These are phyloP conservation scores for Panellus pusillus DNA, from an alignment of 768 basidiomycete species.

Conservation along the genomic window DNA sequence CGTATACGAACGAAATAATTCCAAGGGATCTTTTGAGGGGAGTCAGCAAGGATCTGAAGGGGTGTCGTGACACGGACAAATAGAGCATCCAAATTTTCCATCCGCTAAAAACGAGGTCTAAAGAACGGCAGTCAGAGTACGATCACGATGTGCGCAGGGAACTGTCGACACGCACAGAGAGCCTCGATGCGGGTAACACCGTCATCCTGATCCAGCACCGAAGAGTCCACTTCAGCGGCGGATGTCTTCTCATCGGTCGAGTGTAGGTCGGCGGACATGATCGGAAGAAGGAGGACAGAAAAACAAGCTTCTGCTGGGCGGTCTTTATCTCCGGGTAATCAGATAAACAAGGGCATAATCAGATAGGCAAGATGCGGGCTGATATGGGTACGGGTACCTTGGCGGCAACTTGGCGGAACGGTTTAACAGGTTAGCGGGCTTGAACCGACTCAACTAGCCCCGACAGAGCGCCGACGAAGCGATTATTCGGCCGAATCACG, in stretches of 20 bases:
- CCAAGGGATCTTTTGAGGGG: background rate
- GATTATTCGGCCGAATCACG: too few species aligned
- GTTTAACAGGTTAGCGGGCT: too few species aligned
- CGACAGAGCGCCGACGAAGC: too few species aligned
- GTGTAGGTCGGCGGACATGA: conserved; percentile 7
- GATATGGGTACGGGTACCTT: too few species aligned
- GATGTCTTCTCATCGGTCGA: background rate
- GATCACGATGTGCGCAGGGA: background rate
- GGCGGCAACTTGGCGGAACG: too few species aligned
- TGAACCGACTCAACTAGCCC: too few species aligned
- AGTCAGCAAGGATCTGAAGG: background rate
- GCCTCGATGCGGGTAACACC: conserved; percentile 17
- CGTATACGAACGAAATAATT: conserved; percentile 8
- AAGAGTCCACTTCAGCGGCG: background rate
- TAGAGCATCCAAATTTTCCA: conserved; percentile 16
- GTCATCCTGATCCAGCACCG: conserved; percentile 5
- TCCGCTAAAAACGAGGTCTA: conserved; percentile 9
- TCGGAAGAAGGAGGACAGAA: background rate
- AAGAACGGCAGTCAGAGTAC: background rate
- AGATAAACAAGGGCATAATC: background rate
- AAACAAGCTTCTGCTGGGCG: too few species aligned
- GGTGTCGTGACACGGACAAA: background rate
- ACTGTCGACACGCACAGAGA: conserved; percentile 15
- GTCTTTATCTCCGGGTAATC: background rate
- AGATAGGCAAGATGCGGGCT: background rate